Percentiles rank a stretch among this genome's conserved stretches.
Conservation (phyloP, 805 yeast species). For the Wickerhamomyces sydowiorum region DNA sequence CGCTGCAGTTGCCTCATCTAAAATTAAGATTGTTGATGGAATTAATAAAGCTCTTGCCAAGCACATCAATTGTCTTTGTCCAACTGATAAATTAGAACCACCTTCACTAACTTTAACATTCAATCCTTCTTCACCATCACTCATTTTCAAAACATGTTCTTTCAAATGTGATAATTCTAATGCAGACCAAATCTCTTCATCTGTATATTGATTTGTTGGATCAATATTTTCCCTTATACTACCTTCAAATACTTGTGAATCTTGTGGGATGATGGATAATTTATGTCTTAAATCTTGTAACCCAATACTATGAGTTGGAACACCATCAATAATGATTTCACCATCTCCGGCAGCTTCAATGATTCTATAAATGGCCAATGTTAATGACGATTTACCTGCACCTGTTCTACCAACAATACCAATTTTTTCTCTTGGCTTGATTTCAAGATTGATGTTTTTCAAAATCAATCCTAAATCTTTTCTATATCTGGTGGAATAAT, state of each 20-base stretch:
- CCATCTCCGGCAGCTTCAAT: constrained; percentile 76
- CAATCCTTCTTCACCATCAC: constrained; percentile 48
- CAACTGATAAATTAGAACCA: constrained; percentile 67
- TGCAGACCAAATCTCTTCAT: constrained; percentile 80
- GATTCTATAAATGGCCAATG: constrained; percentile 78
- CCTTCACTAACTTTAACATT: constrained; percentile 57
- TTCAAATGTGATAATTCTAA: constrained; percentile 75
- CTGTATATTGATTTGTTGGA: constrained; percentile 63
- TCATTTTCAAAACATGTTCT: constrained; percentile 50
- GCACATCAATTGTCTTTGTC: constrained; percentile 78
- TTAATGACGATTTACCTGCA: constrained; percentile 88
- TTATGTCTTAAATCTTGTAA: constrained; percentile 70
- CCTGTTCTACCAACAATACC: constrained; percentile 98
- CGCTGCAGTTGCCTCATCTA: constrained; percentile 88
- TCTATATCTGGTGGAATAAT: constrained; percentile 83
- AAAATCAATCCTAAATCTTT: constrained; percentile 75
- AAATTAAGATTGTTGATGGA: constrained; percentile 54
- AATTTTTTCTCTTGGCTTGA: constrained; percentile 74
- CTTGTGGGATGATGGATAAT: constrained; percentile 88
- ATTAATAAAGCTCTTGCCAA: constrained; percentile 72
- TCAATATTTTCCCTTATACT: constrained; percentile 81
- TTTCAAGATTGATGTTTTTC: constrained; percentile 55
- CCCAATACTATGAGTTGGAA: constrained; percentile 65
- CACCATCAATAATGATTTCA: constrained; percentile 63
- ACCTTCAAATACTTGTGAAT: constrained; percentile 88